Percentiles rank a stretch among this genome's conserved stretches.
Conservation (phyloP, 352 stramenopile genomes). For the Phytophthora pluvialis region DNA sequence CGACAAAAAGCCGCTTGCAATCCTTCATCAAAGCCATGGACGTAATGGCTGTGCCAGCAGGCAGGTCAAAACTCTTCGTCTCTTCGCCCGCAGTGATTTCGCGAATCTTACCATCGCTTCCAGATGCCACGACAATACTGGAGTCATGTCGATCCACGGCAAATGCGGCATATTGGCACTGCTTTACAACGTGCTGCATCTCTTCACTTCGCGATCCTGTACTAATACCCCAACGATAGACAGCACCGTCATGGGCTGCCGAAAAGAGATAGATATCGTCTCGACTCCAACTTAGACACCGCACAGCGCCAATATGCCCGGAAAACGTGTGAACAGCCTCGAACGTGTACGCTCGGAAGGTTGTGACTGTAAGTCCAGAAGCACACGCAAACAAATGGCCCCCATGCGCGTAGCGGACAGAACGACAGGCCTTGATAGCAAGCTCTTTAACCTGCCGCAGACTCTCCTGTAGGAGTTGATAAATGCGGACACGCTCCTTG, state of each 20-base stretch:
- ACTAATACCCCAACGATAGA: conserved; percentile 81
- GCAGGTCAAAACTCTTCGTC: conserved; percentile 53
- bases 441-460: conserved; percentile 71
- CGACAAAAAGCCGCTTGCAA: conserved; percentile 68
- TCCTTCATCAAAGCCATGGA: conserved; percentile 69
- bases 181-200: conserved; percentile 78
- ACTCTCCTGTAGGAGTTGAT: conserved; percentile 74
- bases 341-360: conserved; percentile 74
- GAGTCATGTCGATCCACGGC: conserved; percentile 58
- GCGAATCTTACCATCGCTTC: conserved; percentile 73
- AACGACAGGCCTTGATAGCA: conserved; percentile 67
- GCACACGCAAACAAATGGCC: conserved; percentile 81
- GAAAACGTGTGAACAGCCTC: conserved; percentile 75
- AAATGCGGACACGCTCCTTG: conserved; percentile 80
- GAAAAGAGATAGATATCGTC: conserved; percentile 85
- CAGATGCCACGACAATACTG: conserved; percentile 57
- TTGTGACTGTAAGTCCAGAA: conserved; percentile 64
- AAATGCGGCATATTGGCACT: conserved; percentile 73
- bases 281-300: conserved; percentile 64
- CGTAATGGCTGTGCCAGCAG: conserved; percentile 47
- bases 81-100: conserved; percentile 73
- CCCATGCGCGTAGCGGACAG: conserved; percentile 66
- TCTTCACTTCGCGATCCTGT: conserved; percentile 70
- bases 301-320: conserved; percentile 82
- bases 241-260: conserved; percentile 74